phyloP scores from a whole-genome alignment of 2,329 filamentous ascomycete genomes.

The Exophiala sideris region DNA sequence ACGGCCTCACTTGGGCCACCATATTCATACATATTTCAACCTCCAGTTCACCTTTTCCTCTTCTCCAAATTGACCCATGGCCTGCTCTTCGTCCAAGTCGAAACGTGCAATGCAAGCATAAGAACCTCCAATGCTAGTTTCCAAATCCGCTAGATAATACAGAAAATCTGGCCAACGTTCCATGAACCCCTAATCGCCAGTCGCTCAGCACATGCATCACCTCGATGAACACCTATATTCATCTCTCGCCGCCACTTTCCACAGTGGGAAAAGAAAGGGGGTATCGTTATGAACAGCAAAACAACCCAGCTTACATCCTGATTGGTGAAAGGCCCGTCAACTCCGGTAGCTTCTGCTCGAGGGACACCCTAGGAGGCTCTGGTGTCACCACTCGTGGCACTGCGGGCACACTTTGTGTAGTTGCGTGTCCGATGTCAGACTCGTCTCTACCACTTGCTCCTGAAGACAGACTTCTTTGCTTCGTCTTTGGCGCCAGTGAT shows the following conservation, averaged over 20 bases:
- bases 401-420: slow-evolving; percentile 23
- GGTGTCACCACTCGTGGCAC: slow-evolving; percentile 27
- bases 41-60: slow-evolving; percentile 3
- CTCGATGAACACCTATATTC: background rate
- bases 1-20: too few species aligned
- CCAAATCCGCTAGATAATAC: slow-evolving; percentile 21
- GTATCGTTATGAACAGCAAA: slow-evolving; percentile 8
- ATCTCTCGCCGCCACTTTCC: background rate
- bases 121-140: slow-evolving; percentile 16
- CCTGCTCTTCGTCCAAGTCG: slow-evolving; percentile 1
- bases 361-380: slow-evolving; percentile 33
- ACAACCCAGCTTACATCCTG: slow-evolving; percentile 35
- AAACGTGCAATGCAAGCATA: slow-evolving; percentile 5
- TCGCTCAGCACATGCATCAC: slow-evolving; percentile 3
- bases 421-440: slow-evolving; percentile 22
- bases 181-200: background rate
- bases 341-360: slow-evolving; percentile 45
- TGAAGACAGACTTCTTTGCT: slow-evolving; percentile 26
- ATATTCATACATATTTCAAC: background rate
- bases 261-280: background rate
- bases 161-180: slow-evolving; percentile 13
- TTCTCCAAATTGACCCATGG: slow-evolving; percentile 16
- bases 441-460: slow-evolving; percentile 15
- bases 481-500: slow-evolving; percentile 17
- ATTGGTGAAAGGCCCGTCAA: slow-evolving; percentile 49